phyloP scores from a whole-genome alignment of 106 monocot species.

The Phalaenopsis equestris region DNA sequence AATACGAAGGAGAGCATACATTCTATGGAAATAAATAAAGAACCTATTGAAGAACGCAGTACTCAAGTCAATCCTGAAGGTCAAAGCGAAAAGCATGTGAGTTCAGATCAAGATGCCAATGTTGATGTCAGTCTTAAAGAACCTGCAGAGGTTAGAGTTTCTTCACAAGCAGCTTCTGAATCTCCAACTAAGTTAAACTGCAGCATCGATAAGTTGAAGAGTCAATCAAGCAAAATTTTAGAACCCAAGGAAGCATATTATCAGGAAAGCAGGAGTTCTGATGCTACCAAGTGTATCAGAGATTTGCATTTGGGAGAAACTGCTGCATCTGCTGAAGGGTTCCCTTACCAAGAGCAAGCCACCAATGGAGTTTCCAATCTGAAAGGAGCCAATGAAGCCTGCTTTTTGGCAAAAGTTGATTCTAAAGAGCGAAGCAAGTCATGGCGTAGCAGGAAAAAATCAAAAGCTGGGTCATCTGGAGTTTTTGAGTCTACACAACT shows the following conservation, averaged over 20 bases:
- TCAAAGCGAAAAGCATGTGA: background rate
- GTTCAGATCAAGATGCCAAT: background rate
- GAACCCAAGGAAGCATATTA: background rate
- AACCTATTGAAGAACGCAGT: background rate
- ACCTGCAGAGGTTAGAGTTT: background rate
- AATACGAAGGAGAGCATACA: background rate
- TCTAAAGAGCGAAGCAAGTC: background rate
- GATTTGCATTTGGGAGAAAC: background rate
- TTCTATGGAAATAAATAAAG: slow-evolving; percentile 7
- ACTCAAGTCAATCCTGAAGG: slow-evolving; percentile 1
- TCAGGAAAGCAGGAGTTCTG: background rate
- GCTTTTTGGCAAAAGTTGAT: background rate
- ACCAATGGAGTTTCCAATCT: background rate
- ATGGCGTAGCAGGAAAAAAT: background rate
- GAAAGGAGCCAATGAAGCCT: background rate
- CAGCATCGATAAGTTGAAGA: background rate
- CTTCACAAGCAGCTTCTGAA: background rate
- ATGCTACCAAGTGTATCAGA: background rate
- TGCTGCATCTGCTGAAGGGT: background rate
- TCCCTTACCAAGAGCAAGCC: background rate
- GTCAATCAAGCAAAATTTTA: slow-evolving; percentile 3
- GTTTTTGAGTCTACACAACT: background rate
- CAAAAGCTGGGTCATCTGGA: background rate
- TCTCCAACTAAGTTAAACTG: background rate
- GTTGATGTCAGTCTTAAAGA: slow-evolving; percentile 2